Evolutionary conservation across 2,329 filamentous ascomycete species (phyloP), one percentile per base, ranked within the genome.

Genomic region (Penicillium brasilianum): DNA sequence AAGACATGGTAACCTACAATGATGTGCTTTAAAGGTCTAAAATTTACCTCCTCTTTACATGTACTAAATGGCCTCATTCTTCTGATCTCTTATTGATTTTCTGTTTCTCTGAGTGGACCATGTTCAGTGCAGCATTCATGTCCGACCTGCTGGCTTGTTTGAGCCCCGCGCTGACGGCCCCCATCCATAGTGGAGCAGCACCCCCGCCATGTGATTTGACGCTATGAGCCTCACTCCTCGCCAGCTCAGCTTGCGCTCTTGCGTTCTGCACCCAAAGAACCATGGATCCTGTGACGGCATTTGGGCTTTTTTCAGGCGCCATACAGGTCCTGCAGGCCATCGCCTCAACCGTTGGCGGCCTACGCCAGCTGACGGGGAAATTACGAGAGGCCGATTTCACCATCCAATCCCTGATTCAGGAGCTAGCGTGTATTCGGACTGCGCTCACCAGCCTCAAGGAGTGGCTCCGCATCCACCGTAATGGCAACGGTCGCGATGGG

Each of bases 321-420:
- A 60, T 77, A 36, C 75, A 75, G 56, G 73, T 78, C 18, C 65
- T 71, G 22, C 70, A 72, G 58, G 66, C 73, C 32, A 76, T 78
- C 49, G 68, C 68, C 4, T 71, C 72, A 36, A 77, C 74, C 0
- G 66, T 75, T 4, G 64, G 69, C 36, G 72, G 72, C 16, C 66
- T 79, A n/a, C 68, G 67, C 8, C 64, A 72, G 34, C 66, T 78
- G 8, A 67, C 67, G 32, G 73, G 72, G 18, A 77, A 72, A 71
- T 78, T 73, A 58, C 62, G 65, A 22, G 71, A 76, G 60, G 75
- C 77, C 41, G 76, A 78, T 58, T 63, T 76, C 53, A 78, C 75
- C 16, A 77, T 79, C 44, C 68, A 68, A 37, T 72, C 73, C 25
- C 71, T 79, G 39, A 74, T 78, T 41, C 64, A 66, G 18, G 73